Base-by-base conservation (phyloP, 2,329 filamentous ascomycete genomes). In the Microdochium nivale region DNA sequence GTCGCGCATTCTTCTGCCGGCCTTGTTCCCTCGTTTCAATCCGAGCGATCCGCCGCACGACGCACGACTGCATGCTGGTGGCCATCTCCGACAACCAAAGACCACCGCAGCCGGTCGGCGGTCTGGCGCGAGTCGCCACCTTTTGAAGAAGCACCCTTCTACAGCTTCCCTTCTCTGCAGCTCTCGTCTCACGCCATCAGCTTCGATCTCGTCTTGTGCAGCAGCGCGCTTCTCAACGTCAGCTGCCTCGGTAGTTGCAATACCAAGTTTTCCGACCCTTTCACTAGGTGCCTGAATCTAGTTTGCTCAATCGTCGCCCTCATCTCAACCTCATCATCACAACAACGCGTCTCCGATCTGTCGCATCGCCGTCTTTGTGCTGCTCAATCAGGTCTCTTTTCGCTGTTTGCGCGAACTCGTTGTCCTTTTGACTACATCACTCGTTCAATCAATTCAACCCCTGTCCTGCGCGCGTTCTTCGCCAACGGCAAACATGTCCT, bases 401-500 rank as follows among this genome's bases (percentile, higher is more conserved):
- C 40, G n/a, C 21, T 44, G 40, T 44, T 44, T 44, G 40, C 9
- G 40, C 5, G 19, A 3, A 21, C 40, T 44, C 16, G 8, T 11
- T 44, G 33, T 37, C 33, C 7, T 14, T 44, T 21, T 13, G 23
- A 13, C 3, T 7, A 13, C 19, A 16, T 44, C 40, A 44, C 40
- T 44, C 40, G 40, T 44, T 44, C 14, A 21, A 44, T 19, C 40
- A 21, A 49, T 48, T 49, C 46, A 35, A 46, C 47, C 46, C 50
- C 35, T 55, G 54, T 23, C 13, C 19, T 13, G 13, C 40, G 40
- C 19, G 40, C 27, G 46, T 44, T 46, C 46, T 35, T 55, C 60
- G 60, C 66, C 66, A 62, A 67, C 65, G 62, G 65, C 68, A 71
- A 78, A 68, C 67, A 84, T 84, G 80, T 81, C 79, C 70, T 83